Evolutionary conservation across 2,329 filamentous ascomycete species (phyloP).

Genomic region (Colletotrichum filicis): DNA sequence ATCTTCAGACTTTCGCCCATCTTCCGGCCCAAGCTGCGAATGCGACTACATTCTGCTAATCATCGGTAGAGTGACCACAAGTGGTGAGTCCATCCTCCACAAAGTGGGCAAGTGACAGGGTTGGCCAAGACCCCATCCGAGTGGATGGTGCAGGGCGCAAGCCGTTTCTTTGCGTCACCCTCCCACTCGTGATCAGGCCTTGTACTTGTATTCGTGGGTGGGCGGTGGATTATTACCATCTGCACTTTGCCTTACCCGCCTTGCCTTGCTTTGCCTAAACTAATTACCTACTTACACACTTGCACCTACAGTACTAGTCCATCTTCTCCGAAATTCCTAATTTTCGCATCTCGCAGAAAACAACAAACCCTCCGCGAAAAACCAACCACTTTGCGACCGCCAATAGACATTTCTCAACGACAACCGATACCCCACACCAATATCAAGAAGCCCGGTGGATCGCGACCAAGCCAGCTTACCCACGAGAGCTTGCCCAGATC

Average conservation of each 20-base stretch:
- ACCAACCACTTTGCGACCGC: neutral
- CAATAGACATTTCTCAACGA: neutral
- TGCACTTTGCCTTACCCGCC: slow-evolving; percentile 10
- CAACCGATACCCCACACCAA: neutral
- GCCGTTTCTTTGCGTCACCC: slow-evolving; percentile 33
- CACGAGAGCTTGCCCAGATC: slow-evolving; percentile 19
- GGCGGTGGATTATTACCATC: slow-evolving; percentile 6
- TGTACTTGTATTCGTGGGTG: neutral
- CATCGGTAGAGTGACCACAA: neutral
- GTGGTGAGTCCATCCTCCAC: slow-evolving; percentile 1
- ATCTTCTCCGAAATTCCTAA: neutral
- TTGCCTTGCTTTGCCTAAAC: neutral
- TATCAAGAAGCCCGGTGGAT: neutral
- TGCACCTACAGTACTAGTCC: slow-evolving; percentile 18
- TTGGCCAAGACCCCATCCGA: neutral
- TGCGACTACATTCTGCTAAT: neutral
- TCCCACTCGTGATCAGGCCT: slow-evolving; percentile 30
- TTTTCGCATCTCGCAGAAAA: neutral
- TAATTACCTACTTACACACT: slow-evolving; percentile 16
- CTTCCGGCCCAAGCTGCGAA: neutral
- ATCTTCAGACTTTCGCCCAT: neutral
- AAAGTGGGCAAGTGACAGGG: slow-evolving; percentile 23
- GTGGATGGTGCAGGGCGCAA: slow-evolving; percentile 24
- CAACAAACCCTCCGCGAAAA: neutral
- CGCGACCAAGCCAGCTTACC: slow-evolving; percentile 20